These are phyloP conservation scores for Fraxinus excelsior DNA, from an alignment of 257 asterid genomes.

Conservation along the genomic window DNA sequence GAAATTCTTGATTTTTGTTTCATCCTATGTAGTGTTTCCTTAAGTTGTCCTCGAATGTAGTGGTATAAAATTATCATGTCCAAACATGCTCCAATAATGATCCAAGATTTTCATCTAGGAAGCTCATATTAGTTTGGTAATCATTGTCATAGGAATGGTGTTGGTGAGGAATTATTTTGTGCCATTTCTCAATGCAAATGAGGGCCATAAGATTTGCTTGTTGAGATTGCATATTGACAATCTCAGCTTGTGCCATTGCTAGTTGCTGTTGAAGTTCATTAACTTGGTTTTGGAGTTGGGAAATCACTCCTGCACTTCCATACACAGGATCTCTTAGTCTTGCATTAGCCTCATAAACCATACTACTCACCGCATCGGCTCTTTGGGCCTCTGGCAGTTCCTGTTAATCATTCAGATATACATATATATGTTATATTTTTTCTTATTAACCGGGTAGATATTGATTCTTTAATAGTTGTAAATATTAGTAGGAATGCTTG, in stretches of 20 bases:
- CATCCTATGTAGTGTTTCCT: background rate
- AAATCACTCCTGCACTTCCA: conserved; percentile 77
- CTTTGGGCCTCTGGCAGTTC: conserved; percentile 70
- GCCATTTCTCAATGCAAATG: conserved; percentile 59
- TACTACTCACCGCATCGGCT: conserved; percentile 78
- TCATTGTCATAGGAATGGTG: conserved; percentile 36
- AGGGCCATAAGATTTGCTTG: conserved; percentile 70
- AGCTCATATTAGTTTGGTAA: conserved; percentile 37
- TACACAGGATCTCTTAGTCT: conserved; percentile 77
- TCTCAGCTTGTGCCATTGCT: conserved; percentile 67
- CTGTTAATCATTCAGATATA: too few species aligned
- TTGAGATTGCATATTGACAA: conserved; percentile 68
- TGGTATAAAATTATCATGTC: conserved; percentile 34
- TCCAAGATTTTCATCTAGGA: conserved; percentile 49
- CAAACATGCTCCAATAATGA: conserved; percentile 46
- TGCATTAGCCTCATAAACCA: conserved; percentile 86
- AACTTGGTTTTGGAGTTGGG: conserved; percentile 73
- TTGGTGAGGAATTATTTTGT: conserved; percentile 28
- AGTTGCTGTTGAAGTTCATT: conserved; percentile 68
- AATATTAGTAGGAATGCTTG: background rate
- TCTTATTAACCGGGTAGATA: background rate
- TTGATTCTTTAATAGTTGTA: background rate
- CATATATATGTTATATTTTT: too few species aligned
- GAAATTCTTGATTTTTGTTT: background rate
- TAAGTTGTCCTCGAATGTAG: background rate